phyloP scores from a whole-genome alignment of 305 asterid species.

The Fraxinus sp. region DNA sequence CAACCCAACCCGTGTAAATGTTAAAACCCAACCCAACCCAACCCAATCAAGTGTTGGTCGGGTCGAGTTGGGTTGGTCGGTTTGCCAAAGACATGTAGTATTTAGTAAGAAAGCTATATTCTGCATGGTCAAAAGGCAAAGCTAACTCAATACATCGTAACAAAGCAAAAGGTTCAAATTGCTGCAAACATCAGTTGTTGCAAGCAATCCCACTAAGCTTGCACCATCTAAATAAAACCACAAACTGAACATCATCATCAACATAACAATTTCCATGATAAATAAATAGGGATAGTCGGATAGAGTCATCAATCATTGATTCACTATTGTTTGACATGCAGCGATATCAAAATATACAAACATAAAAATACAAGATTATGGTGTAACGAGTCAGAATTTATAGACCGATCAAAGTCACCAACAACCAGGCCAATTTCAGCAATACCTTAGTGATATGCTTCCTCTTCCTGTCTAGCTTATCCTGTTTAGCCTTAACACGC shows the following conservation, averaged over 20 bases:
- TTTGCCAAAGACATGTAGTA: no score
- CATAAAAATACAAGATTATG: no score
- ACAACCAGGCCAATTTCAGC: background rate
- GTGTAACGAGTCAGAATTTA: background rate
- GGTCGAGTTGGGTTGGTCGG: no score
- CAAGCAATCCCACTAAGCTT: background rate
- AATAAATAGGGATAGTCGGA: background rate
- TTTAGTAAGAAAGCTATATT: no score
- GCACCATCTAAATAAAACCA: background rate
- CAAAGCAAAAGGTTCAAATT: no score
- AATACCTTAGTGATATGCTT: slow-evolving; percentile 59
- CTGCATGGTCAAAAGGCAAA: background rate
- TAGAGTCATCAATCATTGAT: background rate
- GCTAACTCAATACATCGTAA: background rate
- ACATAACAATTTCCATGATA: background rate
- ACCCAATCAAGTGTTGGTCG: no score
- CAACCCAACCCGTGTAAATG: no score
- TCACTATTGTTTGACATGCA: background rate
- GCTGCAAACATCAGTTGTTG: background rate
- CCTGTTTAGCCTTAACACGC: slow-evolving; percentile 71
- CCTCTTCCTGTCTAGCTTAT: slow-evolving; percentile 73
- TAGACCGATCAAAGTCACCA: background rate
- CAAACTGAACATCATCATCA: background rate
- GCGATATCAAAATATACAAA: no score
- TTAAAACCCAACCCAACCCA: no score